Conservation (phyloP, 345 rosid species). For the Hirschfeldia incana region DNA sequence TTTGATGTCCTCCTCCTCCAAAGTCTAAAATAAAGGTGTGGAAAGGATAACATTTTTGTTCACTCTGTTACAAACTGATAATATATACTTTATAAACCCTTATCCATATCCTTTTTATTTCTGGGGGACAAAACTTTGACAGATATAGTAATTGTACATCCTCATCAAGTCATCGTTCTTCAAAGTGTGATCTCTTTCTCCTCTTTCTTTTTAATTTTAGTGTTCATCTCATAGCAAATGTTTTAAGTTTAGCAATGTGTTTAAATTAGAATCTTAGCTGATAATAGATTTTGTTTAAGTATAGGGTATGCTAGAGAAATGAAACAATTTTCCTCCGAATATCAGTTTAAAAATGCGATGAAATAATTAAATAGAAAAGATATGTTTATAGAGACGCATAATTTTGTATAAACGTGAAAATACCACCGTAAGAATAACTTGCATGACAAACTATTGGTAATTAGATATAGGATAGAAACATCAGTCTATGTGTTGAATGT, state of each 20-base stretch:
- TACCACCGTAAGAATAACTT: neutral
- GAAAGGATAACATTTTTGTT: neutral
- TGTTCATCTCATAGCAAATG: neutral
- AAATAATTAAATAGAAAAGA: neutral
- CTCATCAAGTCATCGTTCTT: conserved; percentile 19
- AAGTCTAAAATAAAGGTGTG: neutral
- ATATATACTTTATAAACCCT: neutral
- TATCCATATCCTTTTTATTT: neutral
- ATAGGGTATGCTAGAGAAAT: neutral
- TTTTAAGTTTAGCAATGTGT: neutral
- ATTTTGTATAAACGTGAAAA: neutral
- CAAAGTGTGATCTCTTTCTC: conserved; percentile 15
- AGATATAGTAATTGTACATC: neutral
- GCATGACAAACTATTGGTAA: neutral
- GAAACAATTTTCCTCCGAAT: neutral
- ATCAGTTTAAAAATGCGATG: neutral
- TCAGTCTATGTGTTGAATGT: neutral
- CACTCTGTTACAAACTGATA: neutral
- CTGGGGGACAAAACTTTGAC: neutral
- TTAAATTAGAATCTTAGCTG: neutral
- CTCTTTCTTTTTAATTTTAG: neutral
- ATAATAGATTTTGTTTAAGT: neutral
- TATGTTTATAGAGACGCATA: neutral
- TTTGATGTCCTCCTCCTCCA: conserved; percentile 18
- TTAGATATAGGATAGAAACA: neutral